Base-by-base conservation (phyloP, 2,329 filamentous ascomycete genomes). In the Trichoderma breve region DNA sequence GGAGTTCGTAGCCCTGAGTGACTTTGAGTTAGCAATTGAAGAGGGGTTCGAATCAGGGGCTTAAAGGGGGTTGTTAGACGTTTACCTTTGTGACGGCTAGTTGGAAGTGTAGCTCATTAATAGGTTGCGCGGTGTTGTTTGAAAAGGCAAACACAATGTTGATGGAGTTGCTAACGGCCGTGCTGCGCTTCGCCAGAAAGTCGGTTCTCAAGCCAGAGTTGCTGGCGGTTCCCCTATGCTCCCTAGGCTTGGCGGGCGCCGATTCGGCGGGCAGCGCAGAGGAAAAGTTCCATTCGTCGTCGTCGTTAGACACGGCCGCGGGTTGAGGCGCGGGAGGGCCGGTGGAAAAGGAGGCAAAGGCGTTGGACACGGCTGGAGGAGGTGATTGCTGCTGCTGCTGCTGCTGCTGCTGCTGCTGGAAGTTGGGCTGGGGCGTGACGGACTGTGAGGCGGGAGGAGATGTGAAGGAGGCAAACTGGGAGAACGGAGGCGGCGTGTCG, bases 201-300 rank as follows among this genome's bases (percentile, higher is more conserved):
- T 93, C 88, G 73, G 97, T 91, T 73, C 89, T 89, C 61, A 98
- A 83, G 57, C 84, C 86, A 2, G 90, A 91, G 77, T 93, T 90
- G 77, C 89, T 90, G 57, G 98, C 89, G 4, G 86, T 87, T 24
- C 92, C 84, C 62, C 89, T 88, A 75, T 93, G 89, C 65, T 89
- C 87, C 67, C 83, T 86, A 1, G 91, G 89, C 39, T 89, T 86
- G 73, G 82, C 77, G 21, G 85, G 78, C 14, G 8, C 26, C 15
- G 43, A 78, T 73, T 89, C 85, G 3, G 85, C 81, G 32, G 95
- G 95, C 15, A 98, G 86, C 0, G 95, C 91, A 0, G 95, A 98
- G 3, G 93, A 90, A 80, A 98, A 98, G 28, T 90, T 92, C 95
- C 95, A 98, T 78, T 98, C 95, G 74, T 98, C 95, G 65, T 98